Conservation (phyloP, 2,329 filamentous ascomycete species). For the Stachybotrys elegans region DNA sequence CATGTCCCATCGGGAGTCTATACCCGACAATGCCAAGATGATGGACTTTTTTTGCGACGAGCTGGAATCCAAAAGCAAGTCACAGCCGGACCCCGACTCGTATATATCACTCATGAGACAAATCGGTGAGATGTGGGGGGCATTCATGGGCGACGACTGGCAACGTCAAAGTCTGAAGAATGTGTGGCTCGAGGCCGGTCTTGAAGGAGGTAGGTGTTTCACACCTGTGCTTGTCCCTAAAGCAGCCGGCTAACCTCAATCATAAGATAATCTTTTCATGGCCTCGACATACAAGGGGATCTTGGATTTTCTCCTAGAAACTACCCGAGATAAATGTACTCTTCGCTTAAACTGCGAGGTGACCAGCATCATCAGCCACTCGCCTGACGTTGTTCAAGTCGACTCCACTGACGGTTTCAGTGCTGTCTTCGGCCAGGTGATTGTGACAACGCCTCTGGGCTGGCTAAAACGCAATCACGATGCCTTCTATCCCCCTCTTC, state of each 20-base stretch:
- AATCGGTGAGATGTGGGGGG: slow-evolving; percentile 62
- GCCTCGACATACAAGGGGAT: slow-evolving; percentile 44
- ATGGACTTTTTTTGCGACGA: too few species aligned
- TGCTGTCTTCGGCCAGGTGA: slow-evolving; percentile 60
- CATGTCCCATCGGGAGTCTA: slow-evolving; percentile 41
- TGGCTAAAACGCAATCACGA: slow-evolving; percentile 58
- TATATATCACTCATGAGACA: slow-evolving; percentile 41
- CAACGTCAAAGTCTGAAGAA: slow-evolving; percentile 68
- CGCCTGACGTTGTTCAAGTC: too few species aligned
- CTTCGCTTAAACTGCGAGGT: too few species aligned
- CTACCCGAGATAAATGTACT: too few species aligned
- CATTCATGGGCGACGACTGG: slow-evolving; percentile 61
- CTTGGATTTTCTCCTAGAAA: slow-evolving; percentile 47
- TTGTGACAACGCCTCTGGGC: slow-evolving; percentile 64
- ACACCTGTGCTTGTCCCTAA: too few species aligned
- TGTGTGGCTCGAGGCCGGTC: slow-evolving; percentile 74
- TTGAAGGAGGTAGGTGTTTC: slow-evolving; percentile 56
- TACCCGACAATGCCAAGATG: slow-evolving; percentile 48
- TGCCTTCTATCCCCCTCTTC: slow-evolving; percentile 56
- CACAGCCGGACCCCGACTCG: slow-evolving; percentile 37
- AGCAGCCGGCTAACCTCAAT: not conserved
- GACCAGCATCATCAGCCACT: too few species aligned
- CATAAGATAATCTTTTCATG: not conserved
- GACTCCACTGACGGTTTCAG: slow-evolving; percentile 38
- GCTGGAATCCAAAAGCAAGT: too few species aligned